phyloP scores from a whole-genome alignment of 2,329 filamentous ascomycete species.

The Nigrograna mackinnonii region DNA sequence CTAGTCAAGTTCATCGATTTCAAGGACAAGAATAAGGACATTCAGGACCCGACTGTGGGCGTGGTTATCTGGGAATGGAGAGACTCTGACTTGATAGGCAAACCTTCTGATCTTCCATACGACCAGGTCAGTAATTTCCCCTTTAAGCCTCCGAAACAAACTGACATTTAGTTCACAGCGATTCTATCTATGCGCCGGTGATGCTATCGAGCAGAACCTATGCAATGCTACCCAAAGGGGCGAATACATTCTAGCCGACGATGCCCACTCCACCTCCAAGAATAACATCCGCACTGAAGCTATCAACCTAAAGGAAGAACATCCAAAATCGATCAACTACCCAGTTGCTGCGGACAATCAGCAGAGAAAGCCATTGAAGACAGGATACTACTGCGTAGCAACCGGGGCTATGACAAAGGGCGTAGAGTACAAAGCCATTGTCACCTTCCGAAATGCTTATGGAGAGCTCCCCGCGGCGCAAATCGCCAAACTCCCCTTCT shows the following conservation, averaged over 20 bases:
- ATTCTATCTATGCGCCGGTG: constrained; percentile 76
- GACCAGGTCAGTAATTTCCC: constrained; percentile 24
- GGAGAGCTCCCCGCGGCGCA: constrained; percentile 94
- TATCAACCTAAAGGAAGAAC: constrained; percentile 78
- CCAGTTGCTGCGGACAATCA: constrained; percentile 59
- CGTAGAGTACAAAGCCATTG: constrained; percentile 74
- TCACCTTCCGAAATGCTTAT: constrained; percentile 94
- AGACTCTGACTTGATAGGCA: constrained; percentile 79
- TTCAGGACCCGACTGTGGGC: constrained; percentile 76
- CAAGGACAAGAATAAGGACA: constrained; percentile 56
- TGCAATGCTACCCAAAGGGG: constrained; percentile 81
- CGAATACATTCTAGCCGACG: constrained; percentile 78
- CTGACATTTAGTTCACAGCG: constrained; percentile 47
- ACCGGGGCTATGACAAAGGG: constrained; percentile 70
- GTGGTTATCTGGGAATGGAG: constrained; percentile 93
- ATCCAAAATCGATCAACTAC: constrained; percentile 77
- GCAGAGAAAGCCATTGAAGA: constrained; percentile 57
- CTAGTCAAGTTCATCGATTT: constrained; percentile 70
- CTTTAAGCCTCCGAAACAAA: background rate
- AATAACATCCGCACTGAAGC: constrained; percentile 78
- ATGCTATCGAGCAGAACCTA: constrained; percentile 67
- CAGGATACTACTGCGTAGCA: constrained; percentile 93
- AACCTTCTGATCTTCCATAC: constrained; percentile 47
- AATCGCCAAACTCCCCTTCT: constrained; percentile 96
- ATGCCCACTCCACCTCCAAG: constrained; percentile 72